phyloP scores from a whole-genome alignment of 192 early-diverging fungal species.

The Rhizoclosmatium sp. region DNA sequence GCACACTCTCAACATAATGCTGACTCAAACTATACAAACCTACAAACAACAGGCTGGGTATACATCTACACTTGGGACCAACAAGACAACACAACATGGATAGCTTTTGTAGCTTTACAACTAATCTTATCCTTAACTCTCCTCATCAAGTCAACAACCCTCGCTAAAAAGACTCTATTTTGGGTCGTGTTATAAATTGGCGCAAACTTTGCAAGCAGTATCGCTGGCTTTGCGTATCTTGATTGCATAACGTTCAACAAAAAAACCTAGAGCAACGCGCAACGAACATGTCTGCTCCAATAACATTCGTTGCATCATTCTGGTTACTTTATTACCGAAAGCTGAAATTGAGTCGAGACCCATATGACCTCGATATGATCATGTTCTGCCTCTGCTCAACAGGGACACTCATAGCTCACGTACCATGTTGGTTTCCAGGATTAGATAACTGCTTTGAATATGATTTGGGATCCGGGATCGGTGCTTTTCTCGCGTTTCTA shows the following conservation, averaged over 20 bases:
- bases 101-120: neutral
- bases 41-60: too few relatives aligned
- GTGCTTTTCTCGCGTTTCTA: neutral
- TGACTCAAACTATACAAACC: too few relatives aligned
- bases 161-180: neutral
- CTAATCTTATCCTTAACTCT: neutral
- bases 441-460: neutral
- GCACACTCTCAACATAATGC: too few relatives aligned
- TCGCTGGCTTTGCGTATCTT: neutral
- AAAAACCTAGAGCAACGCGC: neutral
- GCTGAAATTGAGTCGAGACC: too few relatives aligned
- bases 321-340: conserved; percentile 8
- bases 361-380: neutral
- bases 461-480: neutral
- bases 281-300: neutral
- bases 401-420: neutral
- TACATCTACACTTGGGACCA: too few relatives aligned
- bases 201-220: neutral
- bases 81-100: conserved; percentile 7
- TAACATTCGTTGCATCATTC: neutral
- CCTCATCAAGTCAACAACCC: neutral
- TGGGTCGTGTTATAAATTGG: neutral
- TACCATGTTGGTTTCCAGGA: neutral
- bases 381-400: neutral
- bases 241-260: conserved; percentile 5